Conservation (phyloP, 1,284 basidiomycete species). For the Coriolopsis trogii region DNA sequence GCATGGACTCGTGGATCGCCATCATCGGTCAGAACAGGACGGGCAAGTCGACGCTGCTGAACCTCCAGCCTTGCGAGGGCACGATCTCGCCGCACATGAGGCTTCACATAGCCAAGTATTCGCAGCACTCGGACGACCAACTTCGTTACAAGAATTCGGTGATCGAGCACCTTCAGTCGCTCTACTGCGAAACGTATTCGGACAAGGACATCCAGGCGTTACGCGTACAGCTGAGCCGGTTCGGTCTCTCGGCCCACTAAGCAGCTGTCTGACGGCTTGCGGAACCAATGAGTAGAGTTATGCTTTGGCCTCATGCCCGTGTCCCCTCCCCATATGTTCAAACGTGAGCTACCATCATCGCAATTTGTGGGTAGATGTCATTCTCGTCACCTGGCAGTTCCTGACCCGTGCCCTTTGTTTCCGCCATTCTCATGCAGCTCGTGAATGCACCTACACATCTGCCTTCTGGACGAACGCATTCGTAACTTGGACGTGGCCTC, state of each 20-base stretch:
- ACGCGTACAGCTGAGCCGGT: conserved; percentile 93
- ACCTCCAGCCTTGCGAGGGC: conserved; percentile 87
- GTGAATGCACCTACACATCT: conserved; percentile 90
- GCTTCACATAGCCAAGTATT: conserved; percentile 97
- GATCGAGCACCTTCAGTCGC: conserved; percentile 91
- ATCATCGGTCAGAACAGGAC: conserved; percentile 99
- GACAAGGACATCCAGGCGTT: conserved; percentile 94
- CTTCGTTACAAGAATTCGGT: conserved; percentile 93
- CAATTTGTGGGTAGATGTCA: background rate
- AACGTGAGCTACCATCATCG: too few relatives aligned
- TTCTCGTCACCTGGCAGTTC: too few relatives aligned
- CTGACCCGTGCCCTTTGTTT: conserved; percentile 38
- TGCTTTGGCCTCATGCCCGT: too few relatives aligned
- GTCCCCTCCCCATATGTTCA: too few relatives aligned
- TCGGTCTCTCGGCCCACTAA: conserved; percentile 95
- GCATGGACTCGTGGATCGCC: conserved; percentile 95
- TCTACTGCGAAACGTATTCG: conserved; percentile 86
- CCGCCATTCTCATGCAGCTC: conserved; percentile 90
- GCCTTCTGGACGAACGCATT: conserved; percentile 88
- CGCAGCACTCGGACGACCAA: conserved; percentile 98
- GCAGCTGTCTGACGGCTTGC: conserved; percentile 93
- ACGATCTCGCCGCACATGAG: conserved; percentile 87
- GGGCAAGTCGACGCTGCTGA: conserved; percentile 96
- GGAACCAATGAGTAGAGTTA: conserved; percentile 81
- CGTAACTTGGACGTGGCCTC: conserved; percentile 96